Percentiles rank a stretch among this genome's conserved stretches.
Evolutionary conservation across 306 rosid genomes (phyloP).

Genomic region (Quercus parvula): DNA sequence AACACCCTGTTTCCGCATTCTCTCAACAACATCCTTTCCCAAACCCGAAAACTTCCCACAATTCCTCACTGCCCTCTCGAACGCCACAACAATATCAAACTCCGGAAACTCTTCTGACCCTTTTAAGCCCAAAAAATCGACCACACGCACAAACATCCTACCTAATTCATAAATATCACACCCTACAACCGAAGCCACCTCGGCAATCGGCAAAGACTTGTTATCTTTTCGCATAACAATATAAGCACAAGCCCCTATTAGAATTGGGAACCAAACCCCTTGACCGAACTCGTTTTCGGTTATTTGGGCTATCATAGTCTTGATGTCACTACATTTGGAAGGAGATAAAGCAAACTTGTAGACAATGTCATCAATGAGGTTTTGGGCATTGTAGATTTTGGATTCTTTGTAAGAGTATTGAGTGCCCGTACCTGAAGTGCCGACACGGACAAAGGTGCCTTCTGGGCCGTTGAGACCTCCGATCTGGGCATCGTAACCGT

Average conservation of each 20-base stretch:
- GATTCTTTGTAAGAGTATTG: slow-evolving; percentile 36
- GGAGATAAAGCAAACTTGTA: slow-evolving; percentile 38
- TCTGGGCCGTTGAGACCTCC: slow-evolving; percentile 48
- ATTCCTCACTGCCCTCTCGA: slow-evolving; percentile 45
- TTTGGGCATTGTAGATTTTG: slow-evolving; percentile 46
- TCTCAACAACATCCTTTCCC: slow-evolving; percentile 27
- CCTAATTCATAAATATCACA: slow-evolving; percentile 61
- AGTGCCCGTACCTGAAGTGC: slow-evolving; percentile 53
- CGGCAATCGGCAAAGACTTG: slow-evolving; percentile 51
- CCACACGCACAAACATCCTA: slow-evolving; percentile 54
- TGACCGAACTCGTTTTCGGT: slow-evolving; percentile 65
- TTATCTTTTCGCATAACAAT: slow-evolving; percentile 55
- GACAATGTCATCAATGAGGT: slow-evolving; percentile 37
- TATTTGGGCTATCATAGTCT: slow-evolving; percentile 39
- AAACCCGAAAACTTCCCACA: slow-evolving; percentile 18
- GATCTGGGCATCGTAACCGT: slow-evolving; percentile 48
- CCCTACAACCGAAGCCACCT: slow-evolving; percentile 39
- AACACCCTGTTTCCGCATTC: slow-evolving; percentile 59
- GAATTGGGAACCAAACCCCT: slow-evolving; percentile 63
- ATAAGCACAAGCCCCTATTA: slow-evolving; percentile 69
- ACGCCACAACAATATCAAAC: slow-evolving; percentile 52
- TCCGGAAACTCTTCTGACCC: slow-evolving; percentile 42
- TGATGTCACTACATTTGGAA: slow-evolving; percentile 31
- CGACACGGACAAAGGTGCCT: slow-evolving; percentile 56
- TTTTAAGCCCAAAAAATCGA: slow-evolving; percentile 47